Conservation (phyloP, 139 green algal species). For the Asterochloris erici region DNA sequence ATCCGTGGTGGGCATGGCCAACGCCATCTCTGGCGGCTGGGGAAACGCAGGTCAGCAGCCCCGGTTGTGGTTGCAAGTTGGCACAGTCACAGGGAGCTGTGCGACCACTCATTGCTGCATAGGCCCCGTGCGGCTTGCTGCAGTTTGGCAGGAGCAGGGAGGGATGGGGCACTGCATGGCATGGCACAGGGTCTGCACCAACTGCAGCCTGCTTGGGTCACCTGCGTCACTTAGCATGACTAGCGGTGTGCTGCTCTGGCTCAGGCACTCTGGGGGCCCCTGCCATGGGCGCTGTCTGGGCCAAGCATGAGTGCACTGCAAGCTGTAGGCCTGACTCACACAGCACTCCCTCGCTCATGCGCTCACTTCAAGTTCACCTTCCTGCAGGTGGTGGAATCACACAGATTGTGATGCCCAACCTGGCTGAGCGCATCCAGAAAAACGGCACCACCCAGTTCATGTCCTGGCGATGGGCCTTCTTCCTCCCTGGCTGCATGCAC, state of each 20-base stretch:
- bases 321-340: neutral
- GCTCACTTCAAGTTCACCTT: neutral
- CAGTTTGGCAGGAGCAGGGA: neutral
- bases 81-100: too few relatives aligned
- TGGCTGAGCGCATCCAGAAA: conserved; percentile 58
- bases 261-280: neutral
- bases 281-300: neutral
- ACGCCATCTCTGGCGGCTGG: conserved; percentile 82
- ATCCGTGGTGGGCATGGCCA: conserved; percentile 86
- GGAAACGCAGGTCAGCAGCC: conserved; percentile 74
- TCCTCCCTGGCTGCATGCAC: conserved; percentile 73
- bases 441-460: conserved; percentile 41
- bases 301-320: neutral
- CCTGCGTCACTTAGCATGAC: too few relatives aligned
- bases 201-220: neutral
- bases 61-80: too few relatives aligned
- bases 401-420: conserved; percentile 90
- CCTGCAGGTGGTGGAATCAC: conserved; percentile 72
- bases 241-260: too few relatives aligned
- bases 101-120: too few relatives aligned
- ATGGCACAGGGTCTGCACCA: neutral
- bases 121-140: neutral
- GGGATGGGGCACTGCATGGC: neutral
- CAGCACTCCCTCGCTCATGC: neutral
- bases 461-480: conserved; percentile 89